Evolutionary conservation across 192 early-diverging fungal genomes (phyloP), one percentile per base, ranked within the genome.

Genomic region (Coemansia sp.): DNA sequence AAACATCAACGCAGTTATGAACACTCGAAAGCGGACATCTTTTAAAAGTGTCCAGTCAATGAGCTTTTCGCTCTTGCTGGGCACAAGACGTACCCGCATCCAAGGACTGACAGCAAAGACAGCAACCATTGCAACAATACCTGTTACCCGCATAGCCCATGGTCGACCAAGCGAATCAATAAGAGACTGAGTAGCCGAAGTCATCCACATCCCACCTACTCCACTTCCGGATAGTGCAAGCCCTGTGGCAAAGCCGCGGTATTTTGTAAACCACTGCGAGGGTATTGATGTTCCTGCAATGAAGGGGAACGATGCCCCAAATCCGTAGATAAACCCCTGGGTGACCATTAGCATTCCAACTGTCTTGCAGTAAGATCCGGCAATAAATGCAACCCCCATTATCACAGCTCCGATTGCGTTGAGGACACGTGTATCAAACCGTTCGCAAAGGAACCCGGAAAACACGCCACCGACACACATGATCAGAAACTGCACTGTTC

Each of bases 71-170:
- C 59, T 70, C 16, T 59, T 45, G 68, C 59, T 67, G 0, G 82
- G 77, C 22, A 78, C 76, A 32, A 76, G 59, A 12, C 82, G 67
- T 22, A 83, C 76, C 0, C 76, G 77, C 76, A 87, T 76, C 73
- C 71, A 76, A 4, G 77, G 73, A 51, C 78, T 83, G 52, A 82
- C 71, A 6, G 74, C 67, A 18, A 85, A 66, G 11, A 85, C 71
- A 6, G 72, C 81, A 6, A 61, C 49, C 68, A 73, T 74, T 8
- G 76, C 40, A 2, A 85, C 64, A 19, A 85, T 75, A 0, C 84
- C 86, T 16, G 80, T 80, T 18, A 87, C 72, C 16, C 85, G 80
- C 73, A 87, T 75, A 4, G 85, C 75, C 85, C 85, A 87, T n/a
- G 76, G 76, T 41, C 79, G 66, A 6, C 85, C 85, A 37, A 80